phyloP scores from a whole-genome alignment of 2,329 filamentous ascomycete genomes.

The Didymella pomorum region DNA sequence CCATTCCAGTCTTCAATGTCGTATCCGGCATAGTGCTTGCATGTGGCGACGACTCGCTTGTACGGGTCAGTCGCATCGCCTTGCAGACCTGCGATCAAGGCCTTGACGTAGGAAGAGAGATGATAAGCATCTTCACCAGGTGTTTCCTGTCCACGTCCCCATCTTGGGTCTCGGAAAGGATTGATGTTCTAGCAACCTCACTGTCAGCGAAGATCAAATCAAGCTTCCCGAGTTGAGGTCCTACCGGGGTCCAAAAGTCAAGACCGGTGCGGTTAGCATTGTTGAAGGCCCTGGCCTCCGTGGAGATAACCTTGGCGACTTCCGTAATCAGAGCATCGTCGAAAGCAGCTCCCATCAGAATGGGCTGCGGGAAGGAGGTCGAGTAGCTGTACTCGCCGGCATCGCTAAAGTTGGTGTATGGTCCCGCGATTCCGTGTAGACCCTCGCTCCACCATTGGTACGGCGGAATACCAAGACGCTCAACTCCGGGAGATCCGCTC shows the following conservation, averaged over 20 bases:
- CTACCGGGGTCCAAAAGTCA: constrained; percentile 14
- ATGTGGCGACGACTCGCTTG: constrained; percentile 41
- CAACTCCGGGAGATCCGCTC: constrained; percentile 51
- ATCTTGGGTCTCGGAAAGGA: constrained; percentile 68
- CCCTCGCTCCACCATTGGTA: constrained; percentile 66
- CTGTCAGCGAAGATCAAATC: background rate
- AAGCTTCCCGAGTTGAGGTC: background rate
- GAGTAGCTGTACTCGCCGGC: constrained; percentile 66
- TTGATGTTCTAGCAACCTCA: constrained; percentile 63
- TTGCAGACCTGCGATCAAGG: constrained; percentile 64
- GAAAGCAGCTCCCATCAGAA: constrained; percentile 69
- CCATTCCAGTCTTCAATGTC: constrained; percentile 47
- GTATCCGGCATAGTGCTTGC: constrained; percentile 52
- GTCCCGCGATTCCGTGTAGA: constrained; percentile 68
- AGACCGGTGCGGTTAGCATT: constrained; percentile 58
- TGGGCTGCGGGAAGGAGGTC: constrained; percentile 72
- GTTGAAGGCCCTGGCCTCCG: constrained; percentile 71
- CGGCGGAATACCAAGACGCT: constrained; percentile 64
- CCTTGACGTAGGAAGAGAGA: constrained; percentile 61
- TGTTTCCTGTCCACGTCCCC: constrained; percentile 62
- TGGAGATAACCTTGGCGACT: constrained; percentile 65
- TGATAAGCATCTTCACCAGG: constrained; percentile 66
- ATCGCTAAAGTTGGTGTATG: constrained; percentile 64
- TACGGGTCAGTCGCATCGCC: constrained; percentile 48
- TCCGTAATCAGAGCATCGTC: constrained; percentile 68